Conservation (phyloP, 768 basidiomycete genomes). For the Mycena rosella region DNA sequence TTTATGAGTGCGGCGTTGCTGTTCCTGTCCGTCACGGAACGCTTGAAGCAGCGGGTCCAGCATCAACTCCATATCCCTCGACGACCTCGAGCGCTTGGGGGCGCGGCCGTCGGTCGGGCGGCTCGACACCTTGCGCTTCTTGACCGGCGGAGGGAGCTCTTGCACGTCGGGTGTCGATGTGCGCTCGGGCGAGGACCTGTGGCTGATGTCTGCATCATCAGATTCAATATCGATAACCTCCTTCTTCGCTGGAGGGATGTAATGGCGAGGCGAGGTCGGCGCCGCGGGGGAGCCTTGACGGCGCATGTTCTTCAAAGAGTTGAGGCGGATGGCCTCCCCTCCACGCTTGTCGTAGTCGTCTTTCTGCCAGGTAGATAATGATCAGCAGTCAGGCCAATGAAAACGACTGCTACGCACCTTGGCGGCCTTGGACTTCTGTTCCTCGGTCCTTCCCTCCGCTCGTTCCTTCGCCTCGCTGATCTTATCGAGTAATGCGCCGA, state of each 20-base stretch:
- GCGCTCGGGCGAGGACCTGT: neutral
- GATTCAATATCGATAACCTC: neutral
- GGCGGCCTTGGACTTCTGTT: too few species aligned
- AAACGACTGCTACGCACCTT: too few species aligned
- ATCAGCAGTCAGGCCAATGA: too few species aligned
- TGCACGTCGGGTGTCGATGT: neutral
- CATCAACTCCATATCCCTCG: too few species aligned
- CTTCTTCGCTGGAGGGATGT: neutral
- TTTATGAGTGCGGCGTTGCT: neutral
- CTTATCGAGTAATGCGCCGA: too few species aligned
- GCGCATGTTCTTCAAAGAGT: neutral
- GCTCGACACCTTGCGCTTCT: neutral
- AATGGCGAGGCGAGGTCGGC: conserved; percentile 7
- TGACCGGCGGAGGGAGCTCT: neutral
- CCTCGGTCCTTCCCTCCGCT: too few species aligned
- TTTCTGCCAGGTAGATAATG: too few species aligned
- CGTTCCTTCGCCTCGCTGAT: too few species aligned
- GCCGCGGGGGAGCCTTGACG: neutral
- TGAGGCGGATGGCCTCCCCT: conserved; percentile 3
- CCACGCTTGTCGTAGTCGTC: neutral
- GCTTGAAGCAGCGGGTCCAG: neutral
- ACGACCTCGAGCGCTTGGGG: too few species aligned
- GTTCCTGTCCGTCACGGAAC: neutral
- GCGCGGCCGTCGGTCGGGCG: too few species aligned
- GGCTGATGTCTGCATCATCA: too few species aligned